Base-by-base conservation (phyloP, 139 green algal species). In the Nannochloris sp. region DNA sequence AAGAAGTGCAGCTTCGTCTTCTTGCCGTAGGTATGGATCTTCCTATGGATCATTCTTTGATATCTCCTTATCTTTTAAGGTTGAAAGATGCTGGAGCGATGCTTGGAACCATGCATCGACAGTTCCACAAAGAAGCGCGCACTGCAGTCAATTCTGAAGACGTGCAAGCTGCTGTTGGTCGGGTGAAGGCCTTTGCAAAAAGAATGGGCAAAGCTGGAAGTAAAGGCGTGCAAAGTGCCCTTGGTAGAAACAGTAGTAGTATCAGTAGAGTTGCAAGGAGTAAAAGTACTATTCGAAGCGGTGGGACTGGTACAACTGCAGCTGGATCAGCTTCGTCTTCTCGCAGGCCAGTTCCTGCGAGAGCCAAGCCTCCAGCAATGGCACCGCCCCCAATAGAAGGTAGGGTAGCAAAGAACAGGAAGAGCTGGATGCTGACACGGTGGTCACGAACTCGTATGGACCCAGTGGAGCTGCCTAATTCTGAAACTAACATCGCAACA, bases 51-150 rank as follows among this genome's bases (percentile, higher is more conserved):
- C 59, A 62, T 23, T 42, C 54, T 47, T 65, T 14, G 27, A 44
- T 55, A 36, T n/a, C 25, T 19, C 10, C 23, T 25, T 75, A 75
- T 48, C 61, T 81, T 59, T 44, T 25, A 13, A 64, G 48, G 44
- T 62, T 81, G 2, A 81, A 81, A 56, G 73, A 81, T 7, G 73
- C 68, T 6, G 64, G 57, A 8, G 56, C 60, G 33, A 54, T 60
- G 31, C 42, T 81, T 48, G 54, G 56, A 39, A 39, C 56, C 48
- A 58, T 80, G 64, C 71, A 77, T 53, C 29, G 32, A 10, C 64
- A 73, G 34, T 69, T 77, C 45, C 39, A 68, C 24, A 61, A 60
- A 31, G 71, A 77, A 35, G 48, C 64, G 4, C 38, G 36, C 29
- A 46, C 55, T 36, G 71, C 71, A 37, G 27, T 77, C 23, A 65